Conservation (phyloP, 768 basidiomycete genomes). For the Podaxis sp. region DNA sequence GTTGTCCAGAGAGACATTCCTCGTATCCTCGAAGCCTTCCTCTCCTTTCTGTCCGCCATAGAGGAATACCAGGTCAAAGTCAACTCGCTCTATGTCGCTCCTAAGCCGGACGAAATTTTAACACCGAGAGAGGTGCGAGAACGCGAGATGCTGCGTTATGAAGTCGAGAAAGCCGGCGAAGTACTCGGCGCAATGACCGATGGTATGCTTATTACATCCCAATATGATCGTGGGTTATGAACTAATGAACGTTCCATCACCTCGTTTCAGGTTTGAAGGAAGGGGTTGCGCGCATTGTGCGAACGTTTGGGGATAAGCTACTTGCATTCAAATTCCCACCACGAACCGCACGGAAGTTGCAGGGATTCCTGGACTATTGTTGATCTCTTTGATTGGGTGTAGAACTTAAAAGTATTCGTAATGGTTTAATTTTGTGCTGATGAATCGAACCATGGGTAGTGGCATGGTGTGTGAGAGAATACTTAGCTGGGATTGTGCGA, state of each 20-base stretch:
- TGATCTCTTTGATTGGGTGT: slow-evolving; percentile 20
- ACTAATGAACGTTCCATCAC: not conserved
- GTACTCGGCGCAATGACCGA: slow-evolving; percentile 53
- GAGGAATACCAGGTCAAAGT: slow-evolving; percentile 66
- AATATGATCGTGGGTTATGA: not conserved
- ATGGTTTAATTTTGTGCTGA: slow-evolving; percentile 3
- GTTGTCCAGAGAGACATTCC: slow-evolving; percentile 86
- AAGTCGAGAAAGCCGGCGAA: slow-evolving; percentile 57
- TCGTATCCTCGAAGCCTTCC: slow-evolving; percentile 73
- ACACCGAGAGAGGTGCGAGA: slow-evolving; percentile 35
- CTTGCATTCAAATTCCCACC: slow-evolving; percentile 78
- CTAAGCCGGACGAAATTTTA: slow-evolving; percentile 33
- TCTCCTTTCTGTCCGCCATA: slow-evolving; percentile 63
- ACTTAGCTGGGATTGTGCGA: not conserved
- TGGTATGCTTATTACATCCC: slow-evolving; percentile 43
- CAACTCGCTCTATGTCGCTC: slow-evolving; percentile 36
- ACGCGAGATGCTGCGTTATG: slow-evolving; percentile 39
- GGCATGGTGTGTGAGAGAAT: not conserved
- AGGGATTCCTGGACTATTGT: slow-evolving; percentile 69
- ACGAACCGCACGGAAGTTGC: slow-evolving; percentile 63
- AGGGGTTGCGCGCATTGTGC: slow-evolving; percentile 61
- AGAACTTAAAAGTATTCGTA: slow-evolving; percentile 5
- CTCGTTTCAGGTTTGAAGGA: slow-evolving; percentile 56
- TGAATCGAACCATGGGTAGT: not conserved
- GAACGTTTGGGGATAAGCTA: slow-evolving; percentile 75